phyloP scores from a whole-genome alignment of 75 land plant species.

The Selaginella tamariscina region DNA sequence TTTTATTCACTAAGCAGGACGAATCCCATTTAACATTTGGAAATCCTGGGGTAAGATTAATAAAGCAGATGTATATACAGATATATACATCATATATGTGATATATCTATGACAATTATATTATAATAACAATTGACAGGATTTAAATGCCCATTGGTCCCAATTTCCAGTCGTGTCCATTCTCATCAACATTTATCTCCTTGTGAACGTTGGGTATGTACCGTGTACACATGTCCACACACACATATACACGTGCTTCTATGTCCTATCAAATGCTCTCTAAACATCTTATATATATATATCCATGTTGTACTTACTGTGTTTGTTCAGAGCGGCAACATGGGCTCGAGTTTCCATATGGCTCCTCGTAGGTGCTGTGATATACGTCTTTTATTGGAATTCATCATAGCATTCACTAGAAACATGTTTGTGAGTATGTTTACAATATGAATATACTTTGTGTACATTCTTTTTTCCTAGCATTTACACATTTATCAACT shows the following conservation, averaged over 20 bases:
- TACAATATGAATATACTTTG: too few relatives aligned
- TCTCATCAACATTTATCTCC: constrained; percentile 4
- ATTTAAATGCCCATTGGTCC: constrained; percentile 4
- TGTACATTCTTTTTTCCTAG: too few relatives aligned
- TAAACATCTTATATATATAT: not conserved
- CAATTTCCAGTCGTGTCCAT: constrained; percentile 1
- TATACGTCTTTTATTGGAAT: constrained; percentile 9
- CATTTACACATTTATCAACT: too few relatives aligned
- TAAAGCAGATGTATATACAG: not conserved
- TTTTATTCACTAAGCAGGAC: not conserved
- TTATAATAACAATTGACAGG: too few relatives aligned
- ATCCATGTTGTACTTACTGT: not conserved
- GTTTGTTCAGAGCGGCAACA: not conserved
- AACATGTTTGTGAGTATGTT: too few relatives aligned
- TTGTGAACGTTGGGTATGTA: not conserved
- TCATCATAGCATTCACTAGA: constrained; percentile 8
- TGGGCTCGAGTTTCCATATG: constrained; percentile 7
- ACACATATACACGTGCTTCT: too few relatives aligned
- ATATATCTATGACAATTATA: not conserved
- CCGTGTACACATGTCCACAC: not conserved
- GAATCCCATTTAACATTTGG: constrained; percentile 1
- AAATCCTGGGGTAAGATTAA: not conserved
- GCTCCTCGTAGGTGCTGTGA: not conserved
- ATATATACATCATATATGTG: not conserved
- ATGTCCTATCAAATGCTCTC: not conserved